Evolutionary conservation across 2,329 filamentous ascomycete species (phyloP).

Genomic region (Dryadomyces quercivorus): DNA sequence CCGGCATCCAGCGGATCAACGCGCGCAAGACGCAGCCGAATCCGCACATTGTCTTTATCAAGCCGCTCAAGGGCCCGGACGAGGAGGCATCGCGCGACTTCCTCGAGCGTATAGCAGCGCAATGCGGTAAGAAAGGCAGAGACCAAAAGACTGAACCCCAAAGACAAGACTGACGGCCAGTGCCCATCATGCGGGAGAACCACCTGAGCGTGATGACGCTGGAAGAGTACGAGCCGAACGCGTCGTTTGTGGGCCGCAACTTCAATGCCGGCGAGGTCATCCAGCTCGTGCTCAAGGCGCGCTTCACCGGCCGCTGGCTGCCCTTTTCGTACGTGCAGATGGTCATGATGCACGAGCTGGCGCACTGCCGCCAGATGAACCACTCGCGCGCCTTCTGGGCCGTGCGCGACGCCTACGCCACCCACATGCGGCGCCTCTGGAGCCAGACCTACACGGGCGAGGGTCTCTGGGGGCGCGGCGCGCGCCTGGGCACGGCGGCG

Average conservation of each 20-base stretch:
- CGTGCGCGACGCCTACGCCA: slow-evolving; percentile 61
- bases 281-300: slow-evolving; percentile 67
- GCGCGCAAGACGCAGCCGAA: slow-evolving; percentile 64
- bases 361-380: slow-evolving; percentile 88
- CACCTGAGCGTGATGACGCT: slow-evolving; percentile 55
- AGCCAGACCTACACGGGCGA: slow-evolving; percentile 61
- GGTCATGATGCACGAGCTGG: slow-evolving; percentile 91
- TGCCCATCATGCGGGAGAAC: slow-evolving; percentile 58
- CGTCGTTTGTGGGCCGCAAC: slow-evolving; percentile 76
- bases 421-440: slow-evolving; percentile 62
- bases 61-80: slow-evolving; percentile 55
- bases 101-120: slow-evolving; percentile 65
- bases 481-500: slow-evolving; percentile 46
- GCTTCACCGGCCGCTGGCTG: slow-evolving; percentile 55
- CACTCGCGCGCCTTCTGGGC: slow-evolving; percentile 73
- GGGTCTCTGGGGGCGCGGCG: slow-evolving; percentile 69
- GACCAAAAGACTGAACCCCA: not conserved
- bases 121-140: slow-evolving; percentile 45
- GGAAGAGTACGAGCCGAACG: slow-evolving; percentile 72
- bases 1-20: slow-evolving; percentile 70
- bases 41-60: slow-evolving; percentile 72
- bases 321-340: slow-evolving; percentile 78
- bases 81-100: slow-evolving; percentile 55
- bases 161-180: slow-evolving; percentile 18
- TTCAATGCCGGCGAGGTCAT: slow-evolving; percentile 85